Conservation (phyloP, 345 rosid genomes). For the Acer campestre region DNA sequence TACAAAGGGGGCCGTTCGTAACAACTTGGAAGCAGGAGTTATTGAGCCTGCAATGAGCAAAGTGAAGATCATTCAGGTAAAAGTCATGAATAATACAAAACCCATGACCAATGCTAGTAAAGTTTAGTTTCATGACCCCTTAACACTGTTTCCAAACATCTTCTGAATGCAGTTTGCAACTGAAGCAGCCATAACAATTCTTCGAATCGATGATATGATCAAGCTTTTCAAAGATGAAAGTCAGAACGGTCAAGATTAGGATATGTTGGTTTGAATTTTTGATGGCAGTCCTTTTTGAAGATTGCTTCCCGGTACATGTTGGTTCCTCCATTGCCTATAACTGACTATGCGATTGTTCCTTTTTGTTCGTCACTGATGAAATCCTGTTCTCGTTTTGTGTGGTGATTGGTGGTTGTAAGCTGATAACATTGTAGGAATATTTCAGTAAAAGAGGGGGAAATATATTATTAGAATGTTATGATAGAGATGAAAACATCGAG, state of each 20-base stretch:
- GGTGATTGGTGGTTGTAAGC: not conserved
- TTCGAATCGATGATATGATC: constrained; percentile 98
- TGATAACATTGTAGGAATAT: not conserved
- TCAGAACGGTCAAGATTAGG: constrained; percentile 56
- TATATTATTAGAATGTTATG: not conserved
- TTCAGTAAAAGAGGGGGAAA: too few species aligned
- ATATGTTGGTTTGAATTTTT: not conserved
- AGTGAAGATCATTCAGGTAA: constrained; percentile 98
- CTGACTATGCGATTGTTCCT: not conserved
- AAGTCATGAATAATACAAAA: not conserved
- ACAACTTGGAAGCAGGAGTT: constrained; percentile 97
- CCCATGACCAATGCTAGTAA: not conserved
- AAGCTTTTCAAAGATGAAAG: constrained; percentile 91
- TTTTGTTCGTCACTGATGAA: not conserved
- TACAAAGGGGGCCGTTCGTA: constrained; percentile 71
- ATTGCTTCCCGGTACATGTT: not conserved
- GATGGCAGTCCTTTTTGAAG: not conserved
- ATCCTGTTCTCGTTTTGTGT: too few species aligned
- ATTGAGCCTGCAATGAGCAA: constrained; percentile 99
- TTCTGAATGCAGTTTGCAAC: constrained; percentile 68
- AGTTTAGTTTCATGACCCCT: not conserved
- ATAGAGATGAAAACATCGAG: too few species aligned
- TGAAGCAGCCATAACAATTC: constrained; percentile 97
- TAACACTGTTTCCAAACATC: not conserved
- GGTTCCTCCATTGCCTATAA: not conserved